Base-by-base conservation (phyloP, 352 stramenopile species). In the Phytophthora cactorum region DNA sequence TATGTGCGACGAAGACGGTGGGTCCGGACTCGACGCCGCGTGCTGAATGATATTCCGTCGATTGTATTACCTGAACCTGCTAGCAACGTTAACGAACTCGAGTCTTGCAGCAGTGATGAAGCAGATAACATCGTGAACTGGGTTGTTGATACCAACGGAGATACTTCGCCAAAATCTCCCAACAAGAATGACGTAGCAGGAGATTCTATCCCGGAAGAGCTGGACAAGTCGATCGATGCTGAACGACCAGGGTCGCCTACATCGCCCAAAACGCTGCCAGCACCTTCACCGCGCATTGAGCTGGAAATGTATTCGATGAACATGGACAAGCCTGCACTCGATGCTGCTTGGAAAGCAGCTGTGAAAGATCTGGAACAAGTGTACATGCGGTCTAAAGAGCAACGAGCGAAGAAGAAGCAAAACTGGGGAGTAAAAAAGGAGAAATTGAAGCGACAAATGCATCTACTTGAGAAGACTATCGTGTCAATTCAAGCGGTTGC, bases 1-100 rank as follows among this genome's bases (percentile, higher is more conserved):
- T 90, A 93, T 51, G 82, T 93, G 25, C 77, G 84, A 53, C 72
- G 86, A 4, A 74, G 86, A 5, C 72, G 86, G 32, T 94, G 86
- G 86, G 62, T 92, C 14, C 81, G 86, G 14, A 78, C 61, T 12
- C 82, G 86, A 7, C 69, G 76, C 53, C 78, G 80, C 3, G 68
- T 74, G n/a, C 34, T 63, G 34, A 43, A 36, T 45, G 44, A 49
- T 52, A 34, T 75, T 3, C 54, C 49, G 22, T 2, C 49, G 3
- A 57, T 74, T 28, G 45, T 56, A 6, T n/a, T 51, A 29, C 32
- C 25, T 17, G 45, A 51, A 39, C n/a, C 17, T 46, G 15, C 12
- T 15, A 54, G n/a, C 36, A 46, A 54, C 7, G 47, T 69, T 11
- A 56, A 55, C 0, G 22, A 56, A 45, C 44, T 74, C 12, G 52